Conservation (phyloP, 2,329 filamentous ascomycete species). For the Didymella arachidicola region DNA sequence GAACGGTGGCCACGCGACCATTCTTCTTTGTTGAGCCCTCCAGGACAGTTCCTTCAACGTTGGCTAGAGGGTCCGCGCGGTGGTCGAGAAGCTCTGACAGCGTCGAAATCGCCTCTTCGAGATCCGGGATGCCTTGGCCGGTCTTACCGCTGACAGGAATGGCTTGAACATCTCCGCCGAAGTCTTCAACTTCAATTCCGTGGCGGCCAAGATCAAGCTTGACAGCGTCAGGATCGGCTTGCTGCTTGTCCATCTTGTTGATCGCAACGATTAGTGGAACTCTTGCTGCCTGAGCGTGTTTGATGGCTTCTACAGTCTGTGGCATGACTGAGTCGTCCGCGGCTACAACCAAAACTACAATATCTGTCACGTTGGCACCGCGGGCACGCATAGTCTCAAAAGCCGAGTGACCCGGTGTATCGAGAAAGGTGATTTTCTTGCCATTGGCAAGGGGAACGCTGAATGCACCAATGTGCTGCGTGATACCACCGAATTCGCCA, state of each 20-base stretch:
- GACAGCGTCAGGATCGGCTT: constrained; percentile 80
- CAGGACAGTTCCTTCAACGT: constrained; percentile 90
- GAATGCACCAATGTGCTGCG: constrained; percentile 98
- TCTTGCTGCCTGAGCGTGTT: constrained; percentile 84
- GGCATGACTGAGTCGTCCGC: constrained; percentile 98
- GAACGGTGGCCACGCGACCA: constrained; percentile 85
- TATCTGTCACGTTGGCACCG: constrained; percentile 94
- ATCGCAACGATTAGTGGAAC: constrained; percentile 98
- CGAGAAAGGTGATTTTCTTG: constrained; percentile 93
- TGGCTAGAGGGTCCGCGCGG: constrained; percentile 77
- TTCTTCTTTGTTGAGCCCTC: constrained; percentile 87
- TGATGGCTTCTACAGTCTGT: constrained; percentile 94
- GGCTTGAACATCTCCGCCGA: constrained; percentile 90
- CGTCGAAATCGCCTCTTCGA: constrained; percentile 89
- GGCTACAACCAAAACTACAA: constrained; percentile 93
- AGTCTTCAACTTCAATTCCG: constrained; percentile 92
- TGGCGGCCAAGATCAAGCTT: constrained; percentile 85
- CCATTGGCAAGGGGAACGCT: constrained; percentile 83
- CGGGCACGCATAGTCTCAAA: constrained; percentile 96
- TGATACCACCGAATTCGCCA: constrained; percentile 94
- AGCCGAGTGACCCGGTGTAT: constrained; percentile 94
- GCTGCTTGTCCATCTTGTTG: constrained; percentile 94
- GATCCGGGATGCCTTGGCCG: constrained; percentile 85
- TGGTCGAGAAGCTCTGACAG: constrained; percentile 91
- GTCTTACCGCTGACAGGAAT: constrained; percentile 94